phyloP scores from a whole-genome alignment of 208 protist genomes.

The Leptomonas pyrrhocoris region DNA sequence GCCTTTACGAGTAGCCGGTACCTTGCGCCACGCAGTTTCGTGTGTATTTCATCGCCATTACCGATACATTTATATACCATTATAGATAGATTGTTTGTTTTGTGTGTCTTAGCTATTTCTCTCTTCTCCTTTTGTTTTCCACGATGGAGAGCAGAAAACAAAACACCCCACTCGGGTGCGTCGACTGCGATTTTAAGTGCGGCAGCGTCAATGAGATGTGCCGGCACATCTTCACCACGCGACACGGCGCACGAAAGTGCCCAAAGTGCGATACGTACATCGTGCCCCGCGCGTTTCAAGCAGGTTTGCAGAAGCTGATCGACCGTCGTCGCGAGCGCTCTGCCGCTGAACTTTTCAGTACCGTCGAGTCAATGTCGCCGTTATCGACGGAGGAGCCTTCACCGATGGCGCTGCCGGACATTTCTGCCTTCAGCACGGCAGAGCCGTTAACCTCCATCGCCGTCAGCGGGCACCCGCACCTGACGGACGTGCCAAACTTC shows the following conservation, averaged over 20 bases:
- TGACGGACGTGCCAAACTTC: conserved; percentile 24
- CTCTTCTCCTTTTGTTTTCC: conserved; percentile 13
- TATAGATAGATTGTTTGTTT: not conserved
- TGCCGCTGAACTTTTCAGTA: not conserved
- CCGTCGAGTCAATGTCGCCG: not conserved
- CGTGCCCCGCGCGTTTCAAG: conserved; percentile 39
- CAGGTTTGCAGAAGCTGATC: conserved; percentile 37
- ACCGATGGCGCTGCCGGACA: not conserved
- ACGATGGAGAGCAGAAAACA: conserved; percentile 2
- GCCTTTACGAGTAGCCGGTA: too few species aligned
- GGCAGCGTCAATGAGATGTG: conserved; percentile 37
- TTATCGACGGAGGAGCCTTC: conserved; percentile 5
- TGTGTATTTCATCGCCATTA: not conserved
- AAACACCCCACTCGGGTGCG: conserved; percentile 27
- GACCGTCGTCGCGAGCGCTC: conserved; percentile 18
- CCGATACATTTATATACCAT: not conserved
- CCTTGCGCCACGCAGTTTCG: conserved; percentile 5
- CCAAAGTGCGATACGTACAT: conserved; percentile 41
- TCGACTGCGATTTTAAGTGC: conserved; percentile 39
- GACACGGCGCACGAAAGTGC: conserved; percentile 40
- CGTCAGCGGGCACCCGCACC: conserved; percentile 24
- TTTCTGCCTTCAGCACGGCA: not conserved
- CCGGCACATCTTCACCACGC: conserved; percentile 39
- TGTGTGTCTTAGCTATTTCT: conserved; percentile 1
- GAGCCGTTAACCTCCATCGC: conserved; percentile 21